Evolutionary conservation across 192 early-diverging fungal species (phyloP).

Genomic region (Rhizoclosmatium globosum): DNA sequence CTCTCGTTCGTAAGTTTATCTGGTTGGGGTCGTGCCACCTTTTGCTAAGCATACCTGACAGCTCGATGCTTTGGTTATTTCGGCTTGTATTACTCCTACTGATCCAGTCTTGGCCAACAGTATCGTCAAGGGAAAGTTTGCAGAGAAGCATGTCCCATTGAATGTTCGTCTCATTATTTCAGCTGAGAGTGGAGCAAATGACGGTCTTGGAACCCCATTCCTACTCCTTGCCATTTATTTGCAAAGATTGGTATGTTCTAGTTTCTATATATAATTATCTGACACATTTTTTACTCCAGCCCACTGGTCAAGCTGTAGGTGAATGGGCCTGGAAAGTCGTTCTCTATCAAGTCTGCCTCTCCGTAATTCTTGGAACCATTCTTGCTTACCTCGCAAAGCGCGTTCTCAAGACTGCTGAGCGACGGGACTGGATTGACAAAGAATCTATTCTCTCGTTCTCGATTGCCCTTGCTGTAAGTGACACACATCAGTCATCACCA

Average conservation of each 20-base stretch:
- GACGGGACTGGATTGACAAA: conserved; percentile 81
- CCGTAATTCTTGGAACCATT: conserved; percentile 72
- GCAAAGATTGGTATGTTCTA: conserved; percentile 42
- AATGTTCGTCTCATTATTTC: conserved; percentile 48
- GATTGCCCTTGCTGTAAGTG: conserved; percentile 69
- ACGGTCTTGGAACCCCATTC: conserved; percentile 87
- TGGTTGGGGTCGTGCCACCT: conserved; percentile 1
- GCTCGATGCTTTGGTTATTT: conserved; percentile 74
- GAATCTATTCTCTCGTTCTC: conserved; percentile 84
- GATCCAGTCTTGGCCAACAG: conserved; percentile 96
- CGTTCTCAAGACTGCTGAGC: conserved; percentile 72
- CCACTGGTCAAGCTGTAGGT: conserved; percentile 69
- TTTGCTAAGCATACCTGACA: background rate
- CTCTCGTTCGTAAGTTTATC: conserved; percentile 2
- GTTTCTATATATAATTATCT: background rate
- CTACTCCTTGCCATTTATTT: conserved; percentile 80
- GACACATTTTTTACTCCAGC: background rate
- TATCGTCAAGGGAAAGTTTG: conserved; percentile 93
- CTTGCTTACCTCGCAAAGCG: conserved; percentile 76
- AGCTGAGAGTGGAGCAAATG: conserved; percentile 80
- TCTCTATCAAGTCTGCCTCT: conserved; percentile 81
- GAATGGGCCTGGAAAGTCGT: conserved; percentile 81
- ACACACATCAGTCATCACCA: background rate
- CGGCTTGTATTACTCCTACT: conserved; percentile 88
- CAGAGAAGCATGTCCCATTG: conserved; percentile 85